phyloP scores from a whole-genome alignment of 352 stramenopile genomes.

The Hyaloperonospora arabidopsidis region DNA sequence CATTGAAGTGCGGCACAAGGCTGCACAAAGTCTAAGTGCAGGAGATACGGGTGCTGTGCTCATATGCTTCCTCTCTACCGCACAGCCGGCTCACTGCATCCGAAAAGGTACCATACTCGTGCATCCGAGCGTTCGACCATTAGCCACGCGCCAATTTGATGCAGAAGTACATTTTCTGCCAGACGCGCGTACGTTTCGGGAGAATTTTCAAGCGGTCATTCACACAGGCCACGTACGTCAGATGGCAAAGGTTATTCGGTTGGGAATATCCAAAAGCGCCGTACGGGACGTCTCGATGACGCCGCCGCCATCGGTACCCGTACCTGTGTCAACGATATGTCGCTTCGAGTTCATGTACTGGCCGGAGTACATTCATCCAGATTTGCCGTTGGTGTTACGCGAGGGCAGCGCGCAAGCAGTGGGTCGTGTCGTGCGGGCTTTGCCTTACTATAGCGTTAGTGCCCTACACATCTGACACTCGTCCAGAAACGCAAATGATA shows the following conservation, averaged over 20 bases:
- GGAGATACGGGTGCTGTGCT: slow-evolving; percentile 66
- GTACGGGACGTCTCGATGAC: slow-evolving; percentile 4
- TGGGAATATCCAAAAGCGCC: slow-evolving; percentile 18
- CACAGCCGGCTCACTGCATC: slow-evolving; percentile 26
- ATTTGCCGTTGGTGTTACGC: slow-evolving; percentile 66
- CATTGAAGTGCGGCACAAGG: slow-evolving; percentile 75
- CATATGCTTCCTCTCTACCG: slow-evolving; percentile 34
- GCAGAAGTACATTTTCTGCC: slow-evolving; percentile 67
- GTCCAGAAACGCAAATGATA: no score
- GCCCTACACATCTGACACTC: no score
- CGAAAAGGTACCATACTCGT: slow-evolving; percentile 68
- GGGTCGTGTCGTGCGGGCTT: slow-evolving; percentile 52
- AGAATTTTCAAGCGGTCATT: slow-evolving; percentile 79
- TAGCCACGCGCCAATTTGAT: slow-evolving; percentile 63
- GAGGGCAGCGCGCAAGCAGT: slow-evolving; percentile 61
- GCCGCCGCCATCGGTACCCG: slow-evolving; percentile 4
- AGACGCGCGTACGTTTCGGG: slow-evolving; percentile 43
- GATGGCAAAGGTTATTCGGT: slow-evolving; percentile 69
- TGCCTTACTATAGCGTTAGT: slow-evolving; percentile 27
- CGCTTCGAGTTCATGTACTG: slow-evolving; percentile 86
- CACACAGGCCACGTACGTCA: slow-evolving; percentile 72
- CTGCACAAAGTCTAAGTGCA: slow-evolving; percentile 43
- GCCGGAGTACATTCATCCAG: slow-evolving; percentile 72
- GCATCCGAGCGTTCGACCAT: slow-evolving; percentile 52
- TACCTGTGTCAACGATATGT: slow-evolving; percentile 41